phyloP scores from a whole-genome alignment of 768 basidiomycete genomes.

The Albatrellus ellisii region DNA sequence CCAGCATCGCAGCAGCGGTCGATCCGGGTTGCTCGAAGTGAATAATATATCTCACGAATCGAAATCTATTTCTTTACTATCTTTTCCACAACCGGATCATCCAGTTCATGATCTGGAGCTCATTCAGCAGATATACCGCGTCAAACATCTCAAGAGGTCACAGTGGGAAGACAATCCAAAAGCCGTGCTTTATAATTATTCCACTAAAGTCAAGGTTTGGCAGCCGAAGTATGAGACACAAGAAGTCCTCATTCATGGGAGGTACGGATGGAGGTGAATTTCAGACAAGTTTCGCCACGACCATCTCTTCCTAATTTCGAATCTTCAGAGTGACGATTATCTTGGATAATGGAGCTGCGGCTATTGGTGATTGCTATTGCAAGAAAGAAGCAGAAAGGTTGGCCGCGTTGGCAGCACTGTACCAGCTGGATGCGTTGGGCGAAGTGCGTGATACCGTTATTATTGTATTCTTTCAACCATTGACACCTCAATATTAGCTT shows the following conservation, averaged over 20 bases:
- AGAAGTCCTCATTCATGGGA: slow-evolving; percentile 19
- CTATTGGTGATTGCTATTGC: slow-evolving; percentile 54
- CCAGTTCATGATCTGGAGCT: slow-evolving; percentile 24
- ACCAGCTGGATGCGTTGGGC: slow-evolving; percentile 51
- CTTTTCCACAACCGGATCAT: slow-evolving; percentile 7
- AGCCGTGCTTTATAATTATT: slow-evolving; percentile 34
- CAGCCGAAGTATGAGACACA: slow-evolving; percentile 17
- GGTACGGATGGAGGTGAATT: slow-evolving; percentile 32
- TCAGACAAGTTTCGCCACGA: not conserved
- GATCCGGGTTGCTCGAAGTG: not conserved
- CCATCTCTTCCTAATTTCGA: not conserved
- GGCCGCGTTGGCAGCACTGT: slow-evolving; percentile 62
- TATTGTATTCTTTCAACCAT: not conserved
- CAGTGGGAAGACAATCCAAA: slow-evolving; percentile 34
- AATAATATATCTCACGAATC: not conserved
- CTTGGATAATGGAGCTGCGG: slow-evolving; percentile 15
- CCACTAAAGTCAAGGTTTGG: slow-evolving; percentile 9
- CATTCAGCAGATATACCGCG: slow-evolving; percentile 19
- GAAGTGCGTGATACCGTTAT: slow-evolving; percentile 35
- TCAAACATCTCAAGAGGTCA: slow-evolving; percentile 18
- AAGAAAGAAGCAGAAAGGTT: slow-evolving; percentile 60
- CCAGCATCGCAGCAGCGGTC: slow-evolving; percentile 3
- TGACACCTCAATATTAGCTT: not conserved
- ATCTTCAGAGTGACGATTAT: slow-evolving; percentile 8
- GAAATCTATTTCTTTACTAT: slow-evolving; percentile 3